phyloP scores from a whole-genome alignment of 2,329 filamentous ascomycete species.

The Aureobasidium sp. region DNA sequence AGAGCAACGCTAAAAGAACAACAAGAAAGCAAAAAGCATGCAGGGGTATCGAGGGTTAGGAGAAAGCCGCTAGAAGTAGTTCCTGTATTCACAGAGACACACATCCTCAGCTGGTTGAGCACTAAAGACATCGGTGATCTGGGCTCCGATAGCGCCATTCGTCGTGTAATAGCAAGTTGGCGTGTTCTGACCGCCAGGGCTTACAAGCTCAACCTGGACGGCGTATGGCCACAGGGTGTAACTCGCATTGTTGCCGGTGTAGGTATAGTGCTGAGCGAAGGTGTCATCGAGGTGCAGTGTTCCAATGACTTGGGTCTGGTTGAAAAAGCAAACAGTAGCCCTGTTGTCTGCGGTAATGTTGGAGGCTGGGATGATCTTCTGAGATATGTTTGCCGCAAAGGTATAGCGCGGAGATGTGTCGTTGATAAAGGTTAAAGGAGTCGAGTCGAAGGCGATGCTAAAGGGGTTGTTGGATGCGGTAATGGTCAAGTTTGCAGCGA shows the following conservation, averaged over 20 bases:
- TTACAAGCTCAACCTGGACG: slow-evolving; percentile 48
- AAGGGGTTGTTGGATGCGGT: slow-evolving; percentile 50
- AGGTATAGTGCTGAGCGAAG: slow-evolving; percentile 15
- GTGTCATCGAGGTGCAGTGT: slow-evolving; percentile 42
- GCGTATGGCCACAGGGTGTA: slow-evolving; percentile 50
- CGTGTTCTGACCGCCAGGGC: slow-evolving; percentile 38
- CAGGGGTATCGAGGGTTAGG: neutral
- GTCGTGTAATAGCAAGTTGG: slow-evolving; percentile 45
- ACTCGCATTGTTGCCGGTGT: slow-evolving; percentile 12
- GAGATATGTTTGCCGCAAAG: slow-evolving; percentile 48
- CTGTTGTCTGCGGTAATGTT: slow-evolving; percentile 36
- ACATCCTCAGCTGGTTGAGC: slow-evolving; percentile 27
- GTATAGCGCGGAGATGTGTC: slow-evolving; percentile 44
- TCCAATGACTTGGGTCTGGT: slow-evolving; percentile 46
- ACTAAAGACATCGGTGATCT: slow-evolving; percentile 27
- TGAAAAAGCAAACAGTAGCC: slow-evolving; percentile 50
- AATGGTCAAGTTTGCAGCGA: slow-evolving; percentile 26
- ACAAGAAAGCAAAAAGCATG: neutral
- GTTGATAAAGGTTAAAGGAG: slow-evolving; percentile 43
- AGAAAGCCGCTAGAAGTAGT: slow-evolving; percentile 17
- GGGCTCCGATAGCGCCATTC: slow-evolving; percentile 29
- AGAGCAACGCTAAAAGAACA: neutral
- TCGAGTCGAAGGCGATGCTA: slow-evolving; percentile 47
- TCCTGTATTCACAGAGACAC: slow-evolving; percentile 42
- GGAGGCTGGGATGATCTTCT: slow-evolving; percentile 43